Evolutionary conservation across 2,329 filamentous ascomycete genomes (phyloP).

Genomic region (Fusarium citri): DNA sequence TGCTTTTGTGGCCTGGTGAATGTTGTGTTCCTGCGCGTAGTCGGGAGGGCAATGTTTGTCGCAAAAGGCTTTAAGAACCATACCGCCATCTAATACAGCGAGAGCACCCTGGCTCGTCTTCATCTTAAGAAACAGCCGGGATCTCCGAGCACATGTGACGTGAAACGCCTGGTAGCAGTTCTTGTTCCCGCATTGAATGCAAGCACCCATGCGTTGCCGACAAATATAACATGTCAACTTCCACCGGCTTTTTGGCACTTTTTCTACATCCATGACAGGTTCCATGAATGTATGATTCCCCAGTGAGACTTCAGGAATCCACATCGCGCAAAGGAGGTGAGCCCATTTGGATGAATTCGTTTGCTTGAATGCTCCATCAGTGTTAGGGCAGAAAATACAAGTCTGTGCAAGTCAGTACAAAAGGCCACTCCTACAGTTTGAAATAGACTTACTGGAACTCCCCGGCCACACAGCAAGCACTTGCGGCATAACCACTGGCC

Average conservation of each 20-base stretch:
- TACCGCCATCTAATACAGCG: constrained; percentile 80
- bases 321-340: constrained; percentile 95
- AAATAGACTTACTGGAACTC: constrained; percentile 75
- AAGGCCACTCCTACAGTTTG: neutral
- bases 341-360: constrained; percentile 97
- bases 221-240: constrained; percentile 96
- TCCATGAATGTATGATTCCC: constrained; percentile 99
- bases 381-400: constrained; percentile 98
- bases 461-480: constrained; percentile 93
- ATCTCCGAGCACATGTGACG: constrained; percentile 91
- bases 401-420: constrained; percentile 63
- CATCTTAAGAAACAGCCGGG: constrained; percentile 93
- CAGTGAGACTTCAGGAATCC: constrained; percentile 96
- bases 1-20: constrained; percentile 81
- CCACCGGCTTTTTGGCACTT: constrained; percentile 95
- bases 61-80: constrained; percentile 92
- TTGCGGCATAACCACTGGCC: constrained; percentile 98
- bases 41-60: constrained; percentile 93
- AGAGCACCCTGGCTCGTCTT: constrained; percentile 87
- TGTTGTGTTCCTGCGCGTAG: constrained; percentile 87
- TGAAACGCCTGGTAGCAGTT: constrained; percentile 97
- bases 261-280: constrained; percentile 96
- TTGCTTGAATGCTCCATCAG: constrained; percentile 97
- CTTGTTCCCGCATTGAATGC: constrained; percentile 98
- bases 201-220: constrained; percentile 96